Conservation (phyloP, 2,329 filamentous ascomycete species). For the Colletotrichum lindemuthianum region DNA sequence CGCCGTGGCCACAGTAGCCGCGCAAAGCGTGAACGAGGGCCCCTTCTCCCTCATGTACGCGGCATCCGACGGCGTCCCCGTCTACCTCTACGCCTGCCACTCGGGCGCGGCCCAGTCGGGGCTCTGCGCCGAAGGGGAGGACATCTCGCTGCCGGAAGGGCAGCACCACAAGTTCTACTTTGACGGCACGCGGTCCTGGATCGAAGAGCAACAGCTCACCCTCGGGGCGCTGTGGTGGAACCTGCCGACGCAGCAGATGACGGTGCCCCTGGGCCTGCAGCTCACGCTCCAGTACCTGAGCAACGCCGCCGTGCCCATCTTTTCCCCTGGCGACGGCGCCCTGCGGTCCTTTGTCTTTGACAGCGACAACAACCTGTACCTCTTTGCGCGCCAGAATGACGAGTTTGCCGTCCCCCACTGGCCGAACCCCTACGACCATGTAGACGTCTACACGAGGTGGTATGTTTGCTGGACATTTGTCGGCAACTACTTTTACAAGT, state of each 20-base stretch:
- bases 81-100: conserved; percentile 30
- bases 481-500: conserved; percentile 34
- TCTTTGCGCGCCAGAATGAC: conserved; percentile 22
- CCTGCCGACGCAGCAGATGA: conserved; percentile 9
- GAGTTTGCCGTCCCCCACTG: conserved; percentile 17
- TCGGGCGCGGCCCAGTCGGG: conserved; percentile 32
- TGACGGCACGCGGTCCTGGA: conserved; percentile 12
- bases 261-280: conserved; percentile 11
- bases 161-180: conserved; percentile 15
- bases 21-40: conserved; percentile 9
- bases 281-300: conserved; percentile 14
- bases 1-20: conserved; percentile 9
- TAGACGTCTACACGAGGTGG: conserved; percentile 25
- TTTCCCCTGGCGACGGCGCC: conserved; percentile 19
- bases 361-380: conserved; percentile 22
- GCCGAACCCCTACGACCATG: not conserved
- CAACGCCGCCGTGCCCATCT: conserved; percentile 32
- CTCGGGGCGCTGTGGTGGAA: conserved; percentile 31
- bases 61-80: not conserved
- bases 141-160: not conserved
- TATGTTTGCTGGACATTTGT: conserved; percentile 32
- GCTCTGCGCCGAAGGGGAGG: conserved; percentile 23
- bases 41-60: conserved; percentile 30
- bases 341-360: conserved; percentile 28
- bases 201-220: not conserved